Percentiles rank a stretch among this genome's conserved stretches.
These are phyloP conservation scores for Diaporthe humulicola DNA, from an alignment of 2,329 filamentous ascomycete species.

Conservation along the genomic window DNA sequence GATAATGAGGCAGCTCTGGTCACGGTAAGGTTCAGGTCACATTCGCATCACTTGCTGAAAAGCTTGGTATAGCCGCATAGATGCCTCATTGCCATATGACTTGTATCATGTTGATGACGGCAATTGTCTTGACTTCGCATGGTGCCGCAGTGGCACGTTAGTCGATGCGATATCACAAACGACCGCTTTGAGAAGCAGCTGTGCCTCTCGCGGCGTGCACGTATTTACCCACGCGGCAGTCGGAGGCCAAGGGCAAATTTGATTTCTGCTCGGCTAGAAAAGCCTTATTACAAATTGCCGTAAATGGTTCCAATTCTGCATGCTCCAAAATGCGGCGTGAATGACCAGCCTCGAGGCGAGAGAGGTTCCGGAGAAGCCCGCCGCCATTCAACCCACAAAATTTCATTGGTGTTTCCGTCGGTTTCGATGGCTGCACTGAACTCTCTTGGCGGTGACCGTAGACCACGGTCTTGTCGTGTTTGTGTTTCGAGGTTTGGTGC, in stretches of 20 bases:
- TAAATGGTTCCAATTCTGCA: no score
- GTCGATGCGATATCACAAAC: background rate
- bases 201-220: background rate
- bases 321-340: background rate
- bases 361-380: background rate
- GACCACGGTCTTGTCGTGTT: slow-evolving; percentile 15
- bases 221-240: background rate
- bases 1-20: background rate
- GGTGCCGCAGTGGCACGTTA: background rate
- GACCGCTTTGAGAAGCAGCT: no score
- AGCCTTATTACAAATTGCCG: background rate
- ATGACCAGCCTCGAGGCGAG: background rate
- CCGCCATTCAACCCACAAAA: background rate
- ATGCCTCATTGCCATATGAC: accelerated
- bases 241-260: background rate
- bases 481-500: slow-evolving; percentile 4
- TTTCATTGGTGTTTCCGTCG: background rate
- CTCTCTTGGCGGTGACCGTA: background rate
- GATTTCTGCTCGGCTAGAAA: no score
- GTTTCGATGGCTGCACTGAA: background rate
- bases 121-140: background rate
- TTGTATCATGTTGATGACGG: background rate
- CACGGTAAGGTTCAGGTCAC: background rate
- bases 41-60: background rate
- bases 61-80: background rate